Evolutionary conservation across 257 asterid genomes (phyloP).

Genomic region (Ballota nigra): DNA sequence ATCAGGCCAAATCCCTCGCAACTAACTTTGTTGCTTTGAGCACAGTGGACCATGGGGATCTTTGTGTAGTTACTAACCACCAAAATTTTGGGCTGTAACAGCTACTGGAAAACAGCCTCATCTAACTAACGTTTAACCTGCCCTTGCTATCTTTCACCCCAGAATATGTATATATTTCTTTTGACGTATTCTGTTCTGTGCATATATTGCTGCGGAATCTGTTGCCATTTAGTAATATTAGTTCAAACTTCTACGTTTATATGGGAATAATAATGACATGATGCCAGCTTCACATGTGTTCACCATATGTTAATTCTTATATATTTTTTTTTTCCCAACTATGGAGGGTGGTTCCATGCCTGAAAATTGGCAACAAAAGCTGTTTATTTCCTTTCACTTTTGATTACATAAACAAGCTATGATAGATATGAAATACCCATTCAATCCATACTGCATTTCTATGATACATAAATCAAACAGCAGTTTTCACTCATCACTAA

Average conservation of each 20-base stretch:
- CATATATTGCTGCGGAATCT: constrained; percentile 21
- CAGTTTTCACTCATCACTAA: background rate
- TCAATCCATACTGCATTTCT: background rate
- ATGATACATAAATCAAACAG: background rate
- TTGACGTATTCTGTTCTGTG: constrained; percentile 1
- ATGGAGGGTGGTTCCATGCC: background rate
- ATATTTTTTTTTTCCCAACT: background rate
- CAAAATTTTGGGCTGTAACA: constrained; percentile 27
- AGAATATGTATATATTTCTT: constrained; percentile 23
- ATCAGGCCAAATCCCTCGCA: constrained; percentile 14
- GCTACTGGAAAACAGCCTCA: constrained; percentile 19
- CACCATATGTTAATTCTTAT: background rate
- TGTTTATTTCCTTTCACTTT: background rate
- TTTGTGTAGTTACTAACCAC: constrained; percentile 25
- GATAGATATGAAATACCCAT: no score
- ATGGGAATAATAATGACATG: background rate
- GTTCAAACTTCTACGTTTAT: background rate
- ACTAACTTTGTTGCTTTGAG: constrained; percentile 15
- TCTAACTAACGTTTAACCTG: background rate
- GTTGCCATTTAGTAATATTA: background rate
- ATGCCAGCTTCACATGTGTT: background rate
- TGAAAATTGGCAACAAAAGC: background rate
- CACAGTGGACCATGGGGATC: constrained; percentile 13
- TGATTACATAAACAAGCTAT: background rate
- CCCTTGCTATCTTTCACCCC: constrained; percentile 4